Conservation (phyloP, 2,329 filamentous ascomycete species). For the Ophiostoma quercus region DNA sequence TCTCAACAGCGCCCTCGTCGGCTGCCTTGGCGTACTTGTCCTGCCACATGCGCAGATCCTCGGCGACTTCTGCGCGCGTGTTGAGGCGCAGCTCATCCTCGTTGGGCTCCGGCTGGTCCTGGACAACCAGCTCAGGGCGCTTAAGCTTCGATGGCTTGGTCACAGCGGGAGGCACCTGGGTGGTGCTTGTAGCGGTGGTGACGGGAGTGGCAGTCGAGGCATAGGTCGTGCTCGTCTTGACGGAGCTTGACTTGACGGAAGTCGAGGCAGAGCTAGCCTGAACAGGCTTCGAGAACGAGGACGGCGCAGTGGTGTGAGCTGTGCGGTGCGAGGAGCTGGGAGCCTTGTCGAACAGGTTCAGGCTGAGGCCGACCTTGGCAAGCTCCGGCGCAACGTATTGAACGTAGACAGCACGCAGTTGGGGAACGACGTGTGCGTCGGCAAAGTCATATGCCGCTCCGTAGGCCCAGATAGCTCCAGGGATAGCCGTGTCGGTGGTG, state of each 20-base stretch:
- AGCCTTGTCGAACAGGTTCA: constrained; percentile 61
- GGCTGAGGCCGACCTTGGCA: constrained; percentile 80
- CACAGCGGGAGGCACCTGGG: constrained; percentile 26
- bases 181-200: constrained; percentile 28
- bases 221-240: constrained; percentile 27
- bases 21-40: constrained; percentile 80
- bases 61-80: constrained; percentile 62
- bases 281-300: constrained; percentile 38
- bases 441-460: constrained; percentile 65
- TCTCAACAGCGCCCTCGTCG: constrained; percentile 69
- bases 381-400: constrained; percentile 95
- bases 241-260: constrained; percentile 25
- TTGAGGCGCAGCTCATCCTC: constrained; percentile 53
- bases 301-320: constrained; percentile 27
- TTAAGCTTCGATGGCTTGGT: constrained; percentile 24
- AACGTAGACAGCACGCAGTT: constrained; percentile 71
- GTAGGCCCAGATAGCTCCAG: constrained; percentile 66
- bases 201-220: constrained; percentile 30
- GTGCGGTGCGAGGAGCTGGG: constrained; percentile 22
- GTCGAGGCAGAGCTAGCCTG: constrained; percentile 24
- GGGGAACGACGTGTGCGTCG: constrained; percentile 73
- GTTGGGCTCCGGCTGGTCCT: constrained; percentile 44
- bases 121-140: constrained; percentile 35
- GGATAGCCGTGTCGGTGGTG: constrained; percentile 63
- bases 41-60: constrained; percentile 81